Conservation (phyloP, 495 filamentous ascomycete species). For the Jackrogersella multiformis region DNA sequence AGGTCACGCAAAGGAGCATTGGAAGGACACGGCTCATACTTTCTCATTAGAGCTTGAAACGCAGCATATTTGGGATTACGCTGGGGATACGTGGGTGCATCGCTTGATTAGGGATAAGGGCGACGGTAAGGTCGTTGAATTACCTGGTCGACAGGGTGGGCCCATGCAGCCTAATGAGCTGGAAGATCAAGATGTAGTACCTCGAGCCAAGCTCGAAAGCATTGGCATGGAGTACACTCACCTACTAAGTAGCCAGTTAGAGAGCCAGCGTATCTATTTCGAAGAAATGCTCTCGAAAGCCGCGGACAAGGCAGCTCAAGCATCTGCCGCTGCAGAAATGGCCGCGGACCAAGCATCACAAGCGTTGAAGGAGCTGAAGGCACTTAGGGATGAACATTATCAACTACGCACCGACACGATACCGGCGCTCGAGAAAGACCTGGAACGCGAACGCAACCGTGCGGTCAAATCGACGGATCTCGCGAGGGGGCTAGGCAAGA, state of each 20-base stretch:
- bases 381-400: constrained; percentile 64
- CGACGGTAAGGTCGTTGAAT: constrained; percentile 88
- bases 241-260: constrained; percentile 88
- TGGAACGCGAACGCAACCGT: constrained; percentile 70
- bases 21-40: constrained; percentile 84
- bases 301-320: constrained; percentile 86
- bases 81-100: constrained; percentile 93
- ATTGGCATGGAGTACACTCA: constrained; percentile 95
- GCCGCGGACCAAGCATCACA: constrained; percentile 65
- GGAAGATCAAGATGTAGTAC: constrained; percentile 74
- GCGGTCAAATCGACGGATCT: constrained; percentile 77
- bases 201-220: constrained; percentile 88
- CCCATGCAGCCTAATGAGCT: constrained; percentile 36
- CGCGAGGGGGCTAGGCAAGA: constrained; percentile 77
- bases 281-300: constrained; percentile 92
- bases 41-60: constrained; percentile 93
- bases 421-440: constrained; percentile 72
- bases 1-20: constrained; percentile 94
- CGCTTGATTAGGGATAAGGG: constrained; percentile 91
- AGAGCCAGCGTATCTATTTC: constrained; percentile 91
- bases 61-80: constrained; percentile 98
- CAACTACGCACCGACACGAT: constrained; percentile 67
- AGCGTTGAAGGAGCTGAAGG: constrained; percentile 59
- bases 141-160: constrained; percentile 61
- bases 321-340: constrained; percentile 69